Evolutionary conservation across 2,329 filamentous ascomycete genomes (phyloP).

Genomic region (Chrysoporthe deuterocubensis): DNA sequence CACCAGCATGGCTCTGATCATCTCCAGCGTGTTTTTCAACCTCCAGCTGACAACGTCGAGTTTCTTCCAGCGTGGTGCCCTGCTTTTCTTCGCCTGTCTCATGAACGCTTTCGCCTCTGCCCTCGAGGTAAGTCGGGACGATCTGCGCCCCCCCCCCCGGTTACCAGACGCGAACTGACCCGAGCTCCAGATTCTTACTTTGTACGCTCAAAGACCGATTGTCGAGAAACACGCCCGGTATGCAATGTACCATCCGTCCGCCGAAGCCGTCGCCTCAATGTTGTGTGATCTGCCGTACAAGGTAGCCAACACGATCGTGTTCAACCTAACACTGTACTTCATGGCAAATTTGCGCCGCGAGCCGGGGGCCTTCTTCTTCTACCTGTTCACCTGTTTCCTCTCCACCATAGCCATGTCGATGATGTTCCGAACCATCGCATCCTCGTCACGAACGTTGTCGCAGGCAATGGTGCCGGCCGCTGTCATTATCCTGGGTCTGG

Average conservation of each 20-base stretch:
- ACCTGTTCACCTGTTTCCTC: constrained; percentile 74
- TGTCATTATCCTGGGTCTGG: constrained; percentile 65
- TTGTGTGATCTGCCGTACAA: constrained; percentile 86
- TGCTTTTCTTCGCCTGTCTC: constrained; percentile 86
- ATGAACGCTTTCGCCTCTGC: constrained; percentile 84
- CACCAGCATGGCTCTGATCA: constrained; percentile 74
- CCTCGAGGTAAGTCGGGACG: constrained; percentile 60
- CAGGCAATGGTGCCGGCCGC: constrained; percentile 66
- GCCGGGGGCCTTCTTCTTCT: constrained; percentile 82
- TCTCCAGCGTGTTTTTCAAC: constrained; percentile 82
- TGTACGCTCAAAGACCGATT: constrained; percentile 88
- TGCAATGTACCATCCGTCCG: constrained; percentile 86
- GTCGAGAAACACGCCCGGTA: constrained; percentile 90
- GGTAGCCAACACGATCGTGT: constrained; percentile 71
- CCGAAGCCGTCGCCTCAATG: constrained; percentile 88
- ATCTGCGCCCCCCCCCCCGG: background rate
- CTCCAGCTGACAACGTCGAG: constrained; percentile 65
- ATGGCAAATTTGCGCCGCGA: constrained; percentile 80
- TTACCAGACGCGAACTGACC: constrained; percentile 28
- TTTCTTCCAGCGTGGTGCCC: constrained; percentile 78
- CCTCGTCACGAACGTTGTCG: constrained; percentile 71
- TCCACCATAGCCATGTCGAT: constrained; percentile 81
- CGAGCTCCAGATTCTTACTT: constrained; percentile 68
- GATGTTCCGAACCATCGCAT: constrained; percentile 83
- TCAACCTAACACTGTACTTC: constrained; percentile 85